Percentiles rank a stretch among this genome's conserved stretches.
phyloP scores from a whole-genome alignment of 2,329 filamentous ascomycete species.

The Colletotrichum agaves region DNA sequence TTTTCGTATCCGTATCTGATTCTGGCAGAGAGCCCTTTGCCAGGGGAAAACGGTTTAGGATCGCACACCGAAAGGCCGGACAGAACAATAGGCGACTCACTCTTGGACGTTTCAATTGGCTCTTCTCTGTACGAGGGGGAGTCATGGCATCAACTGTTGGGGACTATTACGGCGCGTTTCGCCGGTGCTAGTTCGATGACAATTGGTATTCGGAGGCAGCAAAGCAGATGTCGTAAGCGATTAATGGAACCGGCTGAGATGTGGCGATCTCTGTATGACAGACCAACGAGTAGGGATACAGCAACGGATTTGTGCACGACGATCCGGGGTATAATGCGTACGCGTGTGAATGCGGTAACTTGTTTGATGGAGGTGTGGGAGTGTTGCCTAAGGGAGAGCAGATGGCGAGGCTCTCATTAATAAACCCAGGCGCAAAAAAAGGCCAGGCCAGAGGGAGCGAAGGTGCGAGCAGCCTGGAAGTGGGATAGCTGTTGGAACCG shows the following conservation, averaged over 20 bases:
- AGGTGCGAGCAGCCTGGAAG: constrained; percentile 33
- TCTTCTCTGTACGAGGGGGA: constrained; percentile 76
- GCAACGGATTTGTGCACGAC: constrained; percentile 20
- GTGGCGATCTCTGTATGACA: constrained; percentile 24
- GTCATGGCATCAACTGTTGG: constrained; percentile 55
- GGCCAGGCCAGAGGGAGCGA: constrained; percentile 28
- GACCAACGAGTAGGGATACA: constrained; percentile 3
- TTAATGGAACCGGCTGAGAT: constrained; percentile 19
- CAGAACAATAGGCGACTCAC: constrained; percentile 60
- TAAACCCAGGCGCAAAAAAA: constrained; percentile 31
- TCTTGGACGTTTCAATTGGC: constrained; percentile 84
- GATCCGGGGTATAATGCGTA: constrained; percentile 5
- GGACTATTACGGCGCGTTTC: constrained; percentile 6
- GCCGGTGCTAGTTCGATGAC: not conserved
- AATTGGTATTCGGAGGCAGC: constrained; percentile 9
- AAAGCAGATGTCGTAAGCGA: constrained; percentile 8
- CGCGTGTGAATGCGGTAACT: constrained; percentile 20
- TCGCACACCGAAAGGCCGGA: constrained; percentile 37
- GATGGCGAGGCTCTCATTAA: constrained; percentile 32
- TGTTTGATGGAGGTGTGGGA: constrained; percentile 22
- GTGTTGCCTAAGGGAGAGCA: constrained; percentile 34
- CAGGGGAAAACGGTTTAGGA: constrained; percentile 39
- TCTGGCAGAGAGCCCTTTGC: constrained; percentile 74
- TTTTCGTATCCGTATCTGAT: constrained; percentile 77
- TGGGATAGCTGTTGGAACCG: constrained; percentile 27